Conservation (phyloP, 1,139 yeast genomes). For the Suhomyces panamericanus region DNA sequence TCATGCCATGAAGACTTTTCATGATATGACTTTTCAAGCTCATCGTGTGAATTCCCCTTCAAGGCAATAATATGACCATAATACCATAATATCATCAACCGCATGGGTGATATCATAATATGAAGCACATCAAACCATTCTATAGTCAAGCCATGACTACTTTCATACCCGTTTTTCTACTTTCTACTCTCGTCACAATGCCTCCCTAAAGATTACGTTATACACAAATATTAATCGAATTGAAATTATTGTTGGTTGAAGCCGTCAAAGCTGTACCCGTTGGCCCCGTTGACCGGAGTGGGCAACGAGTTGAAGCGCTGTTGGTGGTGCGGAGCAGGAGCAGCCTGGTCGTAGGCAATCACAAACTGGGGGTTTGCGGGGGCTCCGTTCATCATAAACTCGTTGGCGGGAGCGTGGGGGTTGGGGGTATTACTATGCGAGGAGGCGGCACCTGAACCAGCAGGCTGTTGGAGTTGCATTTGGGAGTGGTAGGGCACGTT, state of each 20-base stretch:
- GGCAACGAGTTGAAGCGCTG: slow-evolving; percentile 34
- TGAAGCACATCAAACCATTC: no score
- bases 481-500: slow-evolving; percentile 21
- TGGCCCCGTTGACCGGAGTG: slow-evolving; percentile 22
- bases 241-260: slow-evolving; percentile 12
- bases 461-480: slow-evolving; percentile 14
- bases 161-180: no score
- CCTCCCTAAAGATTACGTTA: slow-evolving; percentile 2
- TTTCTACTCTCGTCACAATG: not conserved
- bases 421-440: slow-evolving; percentile 12
- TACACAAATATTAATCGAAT: slow-evolving; percentile 2
- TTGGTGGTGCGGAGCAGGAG: slow-evolving; percentile 19
- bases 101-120: no score
- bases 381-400: slow-evolving; percentile 10
- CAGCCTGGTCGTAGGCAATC: slow-evolving; percentile 18
- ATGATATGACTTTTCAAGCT: no score
- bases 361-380: slow-evolving; percentile 15
- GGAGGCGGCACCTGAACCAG: slow-evolving; percentile 15
- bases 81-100: no score
- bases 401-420: slow-evolving; percentile 10
- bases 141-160: no score
- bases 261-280: slow-evolving; percentile 20
- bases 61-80: no score
- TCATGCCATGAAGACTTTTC: no score
- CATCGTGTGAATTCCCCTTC: no score